Base-by-base conservation (phyloP, 352 stramenopile genomes). In the Pythium oligandrum region DNA sequence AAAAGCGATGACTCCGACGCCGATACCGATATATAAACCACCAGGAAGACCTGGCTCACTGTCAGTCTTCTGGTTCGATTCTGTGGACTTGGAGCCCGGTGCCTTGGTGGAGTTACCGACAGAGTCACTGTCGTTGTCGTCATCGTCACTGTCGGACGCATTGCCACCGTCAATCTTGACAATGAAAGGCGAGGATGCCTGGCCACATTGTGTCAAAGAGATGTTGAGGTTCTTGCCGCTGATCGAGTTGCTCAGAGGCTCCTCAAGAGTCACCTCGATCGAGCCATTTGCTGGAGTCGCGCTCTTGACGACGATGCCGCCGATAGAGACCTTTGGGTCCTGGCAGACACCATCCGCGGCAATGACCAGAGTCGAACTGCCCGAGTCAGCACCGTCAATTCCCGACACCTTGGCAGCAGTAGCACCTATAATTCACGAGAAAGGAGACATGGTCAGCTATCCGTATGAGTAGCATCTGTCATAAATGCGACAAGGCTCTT, bases 1-100 rank as follows among this genome's bases (percentile, higher is more conserved):
- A 11, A 86, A 6, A 2, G 83, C 83, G 36, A 91, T 61, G 11
- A 71, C 67, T 8, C 68, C 81, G n/a, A 94, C 79, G 32, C 66
- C 73, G 46, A 90, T 86, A 38, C 57, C 83, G 48, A 90, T 76
- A 51, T 87, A 73, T 42, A 89, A 54, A n/a, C 80, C 78, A 39
- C 77, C 67, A 3, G 79, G 76, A 2, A 94, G 73, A n/a, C 83
- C 83, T 2, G 83, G 73, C 2, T 42, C 48, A 1, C 59, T 6
- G 43, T 83, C 68, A 26, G 59, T 53, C 44, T 86, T 68, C 63
- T 93, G 76, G 1, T 72, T 85, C n/a, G 64, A 72, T 6, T 26
- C 17, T 26, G 17, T 26, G 17, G 17, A 26, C 17, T 26, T 26
- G 17, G 17, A 26, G 17, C 17, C 17, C 17, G 17, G 17, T 26